Evolutionary conservation across 257 asterid genomes (phyloP).

Genomic region (Solanum medicagineum): DNA sequence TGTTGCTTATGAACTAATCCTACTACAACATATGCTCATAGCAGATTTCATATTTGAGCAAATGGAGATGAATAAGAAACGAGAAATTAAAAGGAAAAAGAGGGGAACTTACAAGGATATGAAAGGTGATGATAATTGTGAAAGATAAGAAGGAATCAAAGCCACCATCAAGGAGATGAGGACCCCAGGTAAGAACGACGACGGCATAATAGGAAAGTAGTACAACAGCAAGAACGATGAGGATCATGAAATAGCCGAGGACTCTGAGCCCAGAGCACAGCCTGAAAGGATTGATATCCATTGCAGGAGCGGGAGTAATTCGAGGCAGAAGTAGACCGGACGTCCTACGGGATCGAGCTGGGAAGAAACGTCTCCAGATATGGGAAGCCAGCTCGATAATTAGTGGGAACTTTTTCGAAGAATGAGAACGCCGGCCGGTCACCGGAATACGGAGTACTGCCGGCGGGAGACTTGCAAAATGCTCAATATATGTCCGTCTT

Average conservation of each 20-base stretch:
- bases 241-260: slow-evolving; percentile 69
- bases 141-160: slow-evolving; percentile 24
- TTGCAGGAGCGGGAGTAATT: background rate
- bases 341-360: slow-evolving; percentile 9
- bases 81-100: background rate
- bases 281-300: slow-evolving; percentile 65
- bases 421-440: background rate
- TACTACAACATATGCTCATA: background rate
- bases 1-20: background rate
- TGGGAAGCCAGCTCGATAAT: slow-evolving; percentile 17
- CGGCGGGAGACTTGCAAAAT: background rate
- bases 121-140: slow-evolving; percentile 43
- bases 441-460: background rate
- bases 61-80: background rate
- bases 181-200: slow-evolving; percentile 52
- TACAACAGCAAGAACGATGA: slow-evolving; percentile 38
- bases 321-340: background rate
- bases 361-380: slow-evolving; percentile 18
- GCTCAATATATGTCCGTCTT: background rate
- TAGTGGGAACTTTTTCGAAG: background rate
- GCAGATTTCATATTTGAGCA: background rate
- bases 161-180: slow-evolving; percentile 51
- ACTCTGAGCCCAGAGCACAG: slow-evolving; percentile 60
- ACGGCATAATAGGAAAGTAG: slow-evolving; percentile 65
- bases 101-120: slow-evolving; percentile 39